Base-by-base conservation (phyloP, 176 grass and related monocot genomes). In the Carex littledalei region DNA sequence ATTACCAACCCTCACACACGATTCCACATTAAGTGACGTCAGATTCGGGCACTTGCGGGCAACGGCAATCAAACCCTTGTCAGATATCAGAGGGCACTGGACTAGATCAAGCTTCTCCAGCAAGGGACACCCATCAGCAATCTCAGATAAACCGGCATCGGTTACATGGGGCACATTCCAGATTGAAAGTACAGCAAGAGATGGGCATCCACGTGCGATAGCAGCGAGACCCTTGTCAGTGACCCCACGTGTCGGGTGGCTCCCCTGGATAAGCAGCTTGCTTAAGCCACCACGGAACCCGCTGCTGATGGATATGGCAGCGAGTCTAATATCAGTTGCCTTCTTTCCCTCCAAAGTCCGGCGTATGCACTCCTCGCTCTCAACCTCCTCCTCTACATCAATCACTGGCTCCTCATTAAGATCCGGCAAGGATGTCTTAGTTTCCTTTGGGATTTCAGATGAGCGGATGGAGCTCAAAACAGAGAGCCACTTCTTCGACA, bases 401-500 rank as follows among this genome's bases (percentile, higher is more conserved):
- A 22, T 60, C 47, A 84, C 47, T 50, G 88, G 87, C 37, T 84
- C 89, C 47, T 87, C 85, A 72, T 99, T 95, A 59, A 95, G 93
- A 85, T 99, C 88, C 8, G 91, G 95, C 61, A 95, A 84, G 45
- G 74, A 15, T 21, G 79, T 83, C 6, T 83, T 77, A 21, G 39
- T 17, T 1, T 69, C 71, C 13, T 86, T 81, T 1, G 32, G 21
- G 65, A 95, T 64, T 92, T 99, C 96, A 3, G 93, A 86, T 53
- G 91, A 79, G 61, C 89, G 89, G 85, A 95, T 94, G 87, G 89
- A 87, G 60, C 87, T 91, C 64, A 95, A 84, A 35, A 94, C 54
- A 31, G 81, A 67, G 41, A 99, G 93, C 91, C 93, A 96, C 76
- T 90, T 93, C 88, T 91, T 92, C 15, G 93, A 99, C 41, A 99